Percentiles rank a stretch among this genome's conserved stretches.
Conservation (phyloP, 768 basidiomycete genomes). For the Pilatotrama ljubarskyi region DNA sequence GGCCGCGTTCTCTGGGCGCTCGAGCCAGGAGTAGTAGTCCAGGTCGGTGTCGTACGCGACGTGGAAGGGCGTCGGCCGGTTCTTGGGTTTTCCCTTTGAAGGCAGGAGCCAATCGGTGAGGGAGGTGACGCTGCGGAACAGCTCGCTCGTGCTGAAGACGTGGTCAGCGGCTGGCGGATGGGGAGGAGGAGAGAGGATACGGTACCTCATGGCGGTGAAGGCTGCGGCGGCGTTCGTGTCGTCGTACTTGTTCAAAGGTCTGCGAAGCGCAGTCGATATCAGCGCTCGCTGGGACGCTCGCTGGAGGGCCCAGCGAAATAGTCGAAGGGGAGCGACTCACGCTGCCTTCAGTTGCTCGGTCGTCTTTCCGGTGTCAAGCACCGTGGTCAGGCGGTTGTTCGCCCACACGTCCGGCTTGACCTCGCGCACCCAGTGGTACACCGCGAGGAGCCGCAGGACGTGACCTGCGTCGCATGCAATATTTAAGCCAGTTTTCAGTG, state of each 20-base stretch:
- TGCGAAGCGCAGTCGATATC: background rate
- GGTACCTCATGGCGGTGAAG: background rate
- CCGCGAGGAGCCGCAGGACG: slow-evolving; percentile 70
- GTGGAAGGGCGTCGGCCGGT: slow-evolving; percentile 46
- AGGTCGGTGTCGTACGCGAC: slow-evolving; percentile 53
- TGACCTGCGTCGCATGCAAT: slow-evolving; percentile 46
- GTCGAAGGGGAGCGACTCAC: background rate
- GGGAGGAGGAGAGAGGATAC: background rate
- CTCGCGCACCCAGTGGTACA: slow-evolving; percentile 73
- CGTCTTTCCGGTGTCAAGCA: slow-evolving; percentile 65
- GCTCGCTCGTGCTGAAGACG: background rate
- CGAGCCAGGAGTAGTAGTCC: slow-evolving; percentile 67
- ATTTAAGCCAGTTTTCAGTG: background rate
- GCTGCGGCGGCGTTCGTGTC: background rate
- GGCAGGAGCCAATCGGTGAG: slow-evolving; percentile 9
- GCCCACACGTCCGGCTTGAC: slow-evolving; percentile 71
- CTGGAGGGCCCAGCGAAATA: too few relatives aligned
- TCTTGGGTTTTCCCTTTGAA: background rate
- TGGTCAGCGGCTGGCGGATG: background rate
- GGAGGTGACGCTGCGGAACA: background rate
- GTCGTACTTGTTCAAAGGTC: slow-evolving; percentile 4
- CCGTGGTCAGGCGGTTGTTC: slow-evolving; percentile 64
- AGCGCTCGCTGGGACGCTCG: too few relatives aligned
- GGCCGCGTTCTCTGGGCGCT: slow-evolving; percentile 47
- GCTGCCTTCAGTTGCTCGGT: background rate